Base-by-base conservation (phyloP, 2,329 filamentous ascomycete genomes). In the Leptodontidium sp. region DNA sequence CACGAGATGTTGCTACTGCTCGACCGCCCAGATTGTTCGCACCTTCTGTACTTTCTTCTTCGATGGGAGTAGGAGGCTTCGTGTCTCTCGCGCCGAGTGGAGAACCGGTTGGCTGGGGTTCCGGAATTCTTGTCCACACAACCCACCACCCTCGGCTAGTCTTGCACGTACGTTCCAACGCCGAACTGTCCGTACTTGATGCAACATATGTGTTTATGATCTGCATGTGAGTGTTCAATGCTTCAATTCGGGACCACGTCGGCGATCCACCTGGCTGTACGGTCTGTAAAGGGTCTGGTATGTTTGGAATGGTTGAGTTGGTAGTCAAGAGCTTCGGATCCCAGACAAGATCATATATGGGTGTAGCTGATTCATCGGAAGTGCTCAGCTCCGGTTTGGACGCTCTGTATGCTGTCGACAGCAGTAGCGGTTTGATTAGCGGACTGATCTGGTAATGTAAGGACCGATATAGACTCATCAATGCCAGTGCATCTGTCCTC, bases 101-200 rank as follows among this genome's bases (percentile, higher is more conserved):
- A 6, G 38, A 45, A 7, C 35, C 38, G 11, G 58, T 15, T 52
- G 55, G 61, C 12, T 75, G 73, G 11, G 79, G 79, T 61, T 84
- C 83, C 6, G 85, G 75, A 26, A 90, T 80, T 29, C 87, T 82
- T 59, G 84, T 88, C 89, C 89, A 91, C 32, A 91, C 88, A 38
- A 91, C 83, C 89, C 90, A 91, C 88, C 89, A 91, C 0, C 88
- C 89, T 43, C 88, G 85, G 57, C 82, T 87, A 4, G 89, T 91
- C 81, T 91, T 90, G 74, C 85, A 87, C 1, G 88, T 91, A 24
- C 87, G 83, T 77, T 91, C 89, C 3, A 87, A 77, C 69, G 87
- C 85, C 4, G 79, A 78, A 17, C 73, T 71, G 45, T 82, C 78
- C 1, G 76, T 78, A 5, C 83, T 81, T 1, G 86, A 86, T 9